Percentiles rank a stretch among this genome's conserved stretches.
Conservation (phyloP, 2,329 filamentous ascomycete species). For the Escovopsis weberi region DNA sequence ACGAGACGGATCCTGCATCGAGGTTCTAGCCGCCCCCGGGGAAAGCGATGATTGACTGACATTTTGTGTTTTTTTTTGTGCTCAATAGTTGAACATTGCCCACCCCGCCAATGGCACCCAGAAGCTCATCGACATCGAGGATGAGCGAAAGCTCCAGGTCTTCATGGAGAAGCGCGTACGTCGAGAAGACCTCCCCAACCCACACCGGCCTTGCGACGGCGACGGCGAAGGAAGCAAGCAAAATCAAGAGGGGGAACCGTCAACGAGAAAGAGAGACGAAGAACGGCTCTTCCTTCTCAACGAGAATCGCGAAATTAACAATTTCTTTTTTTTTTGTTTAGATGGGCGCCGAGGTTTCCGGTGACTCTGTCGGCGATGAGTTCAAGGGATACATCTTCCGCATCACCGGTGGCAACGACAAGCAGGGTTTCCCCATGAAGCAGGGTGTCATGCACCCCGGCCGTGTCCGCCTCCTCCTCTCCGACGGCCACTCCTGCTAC, state of each 20-base stretch:
- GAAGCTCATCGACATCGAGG: slow-evolving; percentile 97
- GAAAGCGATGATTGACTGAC: slow-evolving; percentile 16
- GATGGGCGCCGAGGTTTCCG: slow-evolving; percentile 86
- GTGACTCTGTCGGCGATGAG: slow-evolving; percentile 92
- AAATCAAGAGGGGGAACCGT: too few species aligned
- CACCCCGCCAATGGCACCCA: slow-evolving; percentile 99
- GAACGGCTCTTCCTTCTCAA: background rate
- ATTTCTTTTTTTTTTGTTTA: slow-evolving; percentile 18
- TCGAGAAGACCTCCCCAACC: slow-evolving; percentile 13
- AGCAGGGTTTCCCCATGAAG: slow-evolving; percentile 99
- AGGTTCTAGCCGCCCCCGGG: background rate
- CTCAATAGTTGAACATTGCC: slow-evolving; percentile 45
- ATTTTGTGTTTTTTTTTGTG: background rate
- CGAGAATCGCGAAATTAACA: slow-evolving; percentile 1
- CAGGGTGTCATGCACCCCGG: slow-evolving; percentile 98
- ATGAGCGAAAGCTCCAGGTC: slow-evolving; percentile 97
- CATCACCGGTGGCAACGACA: slow-evolving; percentile 99
- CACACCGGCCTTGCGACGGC: background rate
- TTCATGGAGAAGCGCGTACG: slow-evolving; percentile 96
- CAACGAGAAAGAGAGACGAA: background rate
- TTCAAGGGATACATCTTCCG: slow-evolving; percentile 99
- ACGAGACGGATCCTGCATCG: background rate
- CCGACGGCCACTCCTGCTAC: slow-evolving; percentile 98
- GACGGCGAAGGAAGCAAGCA: background rate
- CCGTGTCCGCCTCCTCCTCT: slow-evolving; percentile 93